Conservation (phyloP, 768 basidiomycete species). For the Lactarius akahatsu region DNA sequence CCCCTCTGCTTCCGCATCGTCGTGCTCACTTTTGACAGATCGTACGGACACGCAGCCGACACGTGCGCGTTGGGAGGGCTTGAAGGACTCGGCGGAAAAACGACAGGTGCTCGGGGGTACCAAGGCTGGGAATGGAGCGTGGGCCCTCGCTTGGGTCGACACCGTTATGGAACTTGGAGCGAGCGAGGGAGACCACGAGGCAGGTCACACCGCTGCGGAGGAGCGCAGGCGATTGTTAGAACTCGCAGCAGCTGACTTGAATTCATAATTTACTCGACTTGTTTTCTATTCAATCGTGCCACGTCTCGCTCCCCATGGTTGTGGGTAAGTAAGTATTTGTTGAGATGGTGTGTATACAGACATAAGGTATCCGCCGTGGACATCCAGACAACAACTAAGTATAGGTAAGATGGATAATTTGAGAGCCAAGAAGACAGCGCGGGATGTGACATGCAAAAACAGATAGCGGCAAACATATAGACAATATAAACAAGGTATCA, state of each 20-base stretch:
- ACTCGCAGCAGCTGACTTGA: slow-evolving; percentile 13
- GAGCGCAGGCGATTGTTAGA: slow-evolving; percentile 27
- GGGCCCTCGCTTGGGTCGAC: slow-evolving; percentile 81
- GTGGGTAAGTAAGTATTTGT: neutral
- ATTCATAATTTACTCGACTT: slow-evolving; percentile 3
- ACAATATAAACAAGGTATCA: slow-evolving; percentile 27
- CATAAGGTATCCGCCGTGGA: slow-evolving; percentile 27
- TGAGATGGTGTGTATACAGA: slow-evolving; percentile 26
- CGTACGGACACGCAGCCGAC: slow-evolving; percentile 78
- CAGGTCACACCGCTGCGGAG: slow-evolving; percentile 22
- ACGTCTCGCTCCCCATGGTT: neutral
- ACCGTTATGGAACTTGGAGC: slow-evolving; percentile 42
- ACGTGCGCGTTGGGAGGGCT: slow-evolving; percentile 54
- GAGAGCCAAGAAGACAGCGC: slow-evolving; percentile 22
- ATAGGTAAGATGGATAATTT: slow-evolving; percentile 28
- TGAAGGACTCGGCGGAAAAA: slow-evolving; percentile 48
- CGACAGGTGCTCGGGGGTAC: slow-evolving; percentile 61
- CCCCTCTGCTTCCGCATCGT: neutral
- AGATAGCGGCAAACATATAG: slow-evolving; percentile 29
- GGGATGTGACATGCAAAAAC: slow-evolving; percentile 25
- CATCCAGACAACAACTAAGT: slow-evolving; percentile 29
- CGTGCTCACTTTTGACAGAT: slow-evolving; percentile 45
- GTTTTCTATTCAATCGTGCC: slow-evolving; percentile 18
- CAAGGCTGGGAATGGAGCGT: slow-evolving; percentile 74
- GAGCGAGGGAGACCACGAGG: slow-evolving; percentile 21